phyloP scores from a whole-genome alignment of 169 alveolate species.

The Plasmodium gonderi region DNA sequence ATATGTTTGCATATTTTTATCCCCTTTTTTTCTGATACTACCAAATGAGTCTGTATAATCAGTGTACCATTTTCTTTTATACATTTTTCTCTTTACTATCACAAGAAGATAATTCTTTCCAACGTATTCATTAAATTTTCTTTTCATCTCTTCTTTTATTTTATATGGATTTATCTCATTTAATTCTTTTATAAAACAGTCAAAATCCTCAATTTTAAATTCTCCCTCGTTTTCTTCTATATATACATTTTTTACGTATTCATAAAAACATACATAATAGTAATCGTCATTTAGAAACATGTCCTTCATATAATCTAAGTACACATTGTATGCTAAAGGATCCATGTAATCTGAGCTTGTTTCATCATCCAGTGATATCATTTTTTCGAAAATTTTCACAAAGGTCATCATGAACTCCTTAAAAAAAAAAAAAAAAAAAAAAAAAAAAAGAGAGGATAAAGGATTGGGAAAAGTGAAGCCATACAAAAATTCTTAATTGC shows the following conservation, averaged over 20 bases:
- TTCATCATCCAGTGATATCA: conserved; percentile 24
- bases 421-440: not conserved
- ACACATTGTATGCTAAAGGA: conserved; percentile 33
- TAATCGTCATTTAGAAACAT: conserved; percentile 55
- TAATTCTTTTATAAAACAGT: conserved; percentile 25
- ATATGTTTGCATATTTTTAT: too few species aligned
- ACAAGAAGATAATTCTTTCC: conserved; percentile 10
- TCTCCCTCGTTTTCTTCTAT: not conserved
- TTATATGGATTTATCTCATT: conserved; percentile 41
- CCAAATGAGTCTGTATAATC: too few species aligned
- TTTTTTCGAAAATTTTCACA: conserved; percentile 45
- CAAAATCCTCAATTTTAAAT: conserved; percentile 9
- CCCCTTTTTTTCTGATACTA: too few species aligned
- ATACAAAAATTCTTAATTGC: too few species aligned
- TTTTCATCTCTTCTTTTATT: conserved; percentile 17
- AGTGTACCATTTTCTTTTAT: not conserved
- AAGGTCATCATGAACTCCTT: conserved; percentile 66
- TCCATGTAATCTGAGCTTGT: conserved; percentile 25
- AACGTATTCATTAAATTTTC: not conserved
- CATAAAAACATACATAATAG: conserved; percentile 56
- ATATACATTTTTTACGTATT: conserved; percentile 28
- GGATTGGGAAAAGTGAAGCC: not conserved
- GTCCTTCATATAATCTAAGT: conserved; percentile 43
- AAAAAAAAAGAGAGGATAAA: not conserved
- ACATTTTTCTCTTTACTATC: not conserved